Percentiles rank a stretch among this genome's conserved stretches.
Evolutionary conservation across 768 basidiomycete species (phyloP).

Genomic region (Amyloporia xantha): DNA sequence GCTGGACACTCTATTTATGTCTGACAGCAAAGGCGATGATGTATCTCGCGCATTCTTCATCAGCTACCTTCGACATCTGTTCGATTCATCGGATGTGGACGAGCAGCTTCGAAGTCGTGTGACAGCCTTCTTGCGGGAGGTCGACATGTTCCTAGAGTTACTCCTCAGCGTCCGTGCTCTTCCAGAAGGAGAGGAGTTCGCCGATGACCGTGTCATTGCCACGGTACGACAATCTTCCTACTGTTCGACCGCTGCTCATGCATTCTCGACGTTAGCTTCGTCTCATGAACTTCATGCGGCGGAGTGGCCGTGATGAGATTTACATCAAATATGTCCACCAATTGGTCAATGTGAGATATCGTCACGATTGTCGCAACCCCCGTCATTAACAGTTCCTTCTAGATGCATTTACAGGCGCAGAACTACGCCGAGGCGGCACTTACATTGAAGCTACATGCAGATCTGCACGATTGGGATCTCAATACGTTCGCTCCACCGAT

Average conservation of each 20-base stretch:
- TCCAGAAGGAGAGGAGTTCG: slow-evolving; percentile 89
- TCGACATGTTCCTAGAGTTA: slow-evolving; percentile 89
- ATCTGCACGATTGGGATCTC: slow-evolving; percentile 87
- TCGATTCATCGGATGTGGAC: slow-evolving; percentile 78
- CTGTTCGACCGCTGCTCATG: not conserved
- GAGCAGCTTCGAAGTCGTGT: slow-evolving; percentile 73
- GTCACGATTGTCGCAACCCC: not conserved
- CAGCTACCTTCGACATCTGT: slow-evolving; percentile 81
- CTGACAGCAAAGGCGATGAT: slow-evolving; percentile 85
- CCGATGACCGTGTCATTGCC: slow-evolving; percentile 91
- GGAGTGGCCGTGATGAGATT: slow-evolving; percentile 88
- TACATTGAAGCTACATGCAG: slow-evolving; percentile 89
- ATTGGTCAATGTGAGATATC: slow-evolving; percentile 68
- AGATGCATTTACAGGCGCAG: slow-evolving; percentile 87
- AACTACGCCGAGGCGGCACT: slow-evolving; percentile 92
- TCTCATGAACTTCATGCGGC: slow-evolving; percentile 89
- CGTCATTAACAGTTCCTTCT: not conserved
- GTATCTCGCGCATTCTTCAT: slow-evolving; percentile 92
- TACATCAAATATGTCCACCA: slow-evolving; percentile 96
- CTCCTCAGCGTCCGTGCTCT: slow-evolving; percentile 81
- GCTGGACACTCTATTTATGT: slow-evolving; percentile 89
- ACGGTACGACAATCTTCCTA: slow-evolving; percentile 41
- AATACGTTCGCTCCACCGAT: slow-evolving; percentile 77
- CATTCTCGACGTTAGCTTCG: slow-evolving; percentile 46
- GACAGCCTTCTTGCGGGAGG: slow-evolving; percentile 76